These are phyloP conservation scores for Globisporangium alternatum DNA, from an alignment of 352 stramenopile species.

Conservation along the genomic window DNA sequence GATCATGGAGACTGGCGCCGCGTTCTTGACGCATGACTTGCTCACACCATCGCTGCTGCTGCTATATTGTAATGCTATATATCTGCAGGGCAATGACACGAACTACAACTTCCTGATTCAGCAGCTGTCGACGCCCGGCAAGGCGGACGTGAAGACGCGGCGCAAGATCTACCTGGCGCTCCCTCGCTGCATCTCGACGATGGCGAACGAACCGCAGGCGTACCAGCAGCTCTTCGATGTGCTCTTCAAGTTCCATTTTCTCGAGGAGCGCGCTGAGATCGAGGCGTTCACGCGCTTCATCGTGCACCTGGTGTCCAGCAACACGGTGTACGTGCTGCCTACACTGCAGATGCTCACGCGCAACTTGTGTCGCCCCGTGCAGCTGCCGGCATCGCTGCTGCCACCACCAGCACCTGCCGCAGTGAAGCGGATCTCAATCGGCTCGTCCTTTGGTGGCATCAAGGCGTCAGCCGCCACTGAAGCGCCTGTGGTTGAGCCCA, in stretches of 20 bases:
- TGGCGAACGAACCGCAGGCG: constrained; percentile 65
- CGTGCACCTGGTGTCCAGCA: constrained; percentile 79
- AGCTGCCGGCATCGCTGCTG: constrained; percentile 38
- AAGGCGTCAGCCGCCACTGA: neutral
- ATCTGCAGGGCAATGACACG: constrained; percentile 62
- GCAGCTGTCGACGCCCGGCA: constrained; percentile 45
- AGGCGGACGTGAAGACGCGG: constrained; percentile 36
- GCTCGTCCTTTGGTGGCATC: constrained; percentile 36
- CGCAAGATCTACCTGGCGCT: constrained; percentile 76
- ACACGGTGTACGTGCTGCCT: constrained; percentile 78
- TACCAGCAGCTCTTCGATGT: constrained; percentile 73
- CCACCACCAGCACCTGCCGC: constrained; percentile 10
- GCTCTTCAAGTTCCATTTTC: constrained; percentile 80
- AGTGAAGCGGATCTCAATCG: constrained; percentile 34
- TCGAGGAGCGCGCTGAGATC: constrained; percentile 51
- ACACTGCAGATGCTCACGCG: constrained; percentile 83
- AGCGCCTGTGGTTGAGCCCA: constrained; percentile 12
- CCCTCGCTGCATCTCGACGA: constrained; percentile 70
- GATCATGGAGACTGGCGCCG: neutral
- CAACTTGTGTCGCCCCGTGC: constrained; percentile 56
- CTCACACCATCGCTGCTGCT: neutral
- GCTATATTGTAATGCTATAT: neutral
- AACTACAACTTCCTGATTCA: constrained; percentile 78
- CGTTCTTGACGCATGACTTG: neutral
- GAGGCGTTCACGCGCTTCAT: constrained; percentile 72